phyloP scores from a whole-genome alignment of 1,139 yeast genomes.

The Arxiozyma slooffiae region DNA sequence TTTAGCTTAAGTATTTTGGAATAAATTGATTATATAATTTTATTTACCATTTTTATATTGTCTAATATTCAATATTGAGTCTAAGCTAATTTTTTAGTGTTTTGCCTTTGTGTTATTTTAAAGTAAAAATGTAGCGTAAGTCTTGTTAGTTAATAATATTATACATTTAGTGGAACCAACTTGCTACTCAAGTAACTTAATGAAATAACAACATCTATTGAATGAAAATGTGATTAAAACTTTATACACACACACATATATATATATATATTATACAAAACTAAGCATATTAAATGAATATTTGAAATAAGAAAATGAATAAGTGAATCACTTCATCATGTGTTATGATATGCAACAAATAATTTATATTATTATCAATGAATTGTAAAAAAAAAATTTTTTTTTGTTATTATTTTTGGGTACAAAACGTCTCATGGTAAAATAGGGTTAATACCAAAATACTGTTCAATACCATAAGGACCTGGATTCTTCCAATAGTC shows the following conservation, averaged over 20 bases:
- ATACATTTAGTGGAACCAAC: not conserved
- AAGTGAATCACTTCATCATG: not conserved
- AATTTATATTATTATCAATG: not conserved
- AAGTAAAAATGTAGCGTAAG: not conserved
- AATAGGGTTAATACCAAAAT: slow-evolving; percentile 59
- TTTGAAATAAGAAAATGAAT: not conserved
- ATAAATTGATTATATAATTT: slow-evolving; percentile 3
- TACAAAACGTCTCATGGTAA: slow-evolving; percentile 20
- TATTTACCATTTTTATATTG: not conserved
- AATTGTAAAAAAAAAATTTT: not conserved
- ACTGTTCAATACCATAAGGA: slow-evolving; percentile 72
- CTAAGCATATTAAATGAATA: not conserved
- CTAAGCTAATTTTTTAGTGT: not conserved
- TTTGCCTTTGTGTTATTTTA: not conserved
- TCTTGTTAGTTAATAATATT: not conserved
- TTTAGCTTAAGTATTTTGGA: slow-evolving; percentile 25
- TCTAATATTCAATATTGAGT: slow-evolving; percentile 1
- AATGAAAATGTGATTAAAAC: not conserved
- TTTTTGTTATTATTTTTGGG: not conserved
- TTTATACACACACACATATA: not conserved
- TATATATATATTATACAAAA: not conserved
- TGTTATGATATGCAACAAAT: not conserved
- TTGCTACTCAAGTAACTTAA: not conserved
- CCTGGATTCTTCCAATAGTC: slow-evolving; percentile 90
- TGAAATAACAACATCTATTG: not conserved